phyloP scores from a whole-genome alignment of 148 eudicot genomes.

The Nyssa sinensis region DNA sequence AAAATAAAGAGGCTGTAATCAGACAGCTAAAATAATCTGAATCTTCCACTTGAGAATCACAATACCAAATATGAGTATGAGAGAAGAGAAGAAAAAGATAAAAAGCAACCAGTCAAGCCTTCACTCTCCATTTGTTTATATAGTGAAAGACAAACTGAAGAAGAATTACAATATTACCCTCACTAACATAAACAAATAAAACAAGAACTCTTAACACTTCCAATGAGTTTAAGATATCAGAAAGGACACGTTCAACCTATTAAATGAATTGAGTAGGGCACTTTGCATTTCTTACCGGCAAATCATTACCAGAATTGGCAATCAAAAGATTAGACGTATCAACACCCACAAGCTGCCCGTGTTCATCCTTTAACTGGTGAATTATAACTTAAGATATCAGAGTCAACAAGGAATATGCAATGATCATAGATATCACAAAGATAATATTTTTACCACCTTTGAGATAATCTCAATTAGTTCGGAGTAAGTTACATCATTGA shows the following conservation, averaged over 20 bases:
- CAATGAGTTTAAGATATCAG: neutral
- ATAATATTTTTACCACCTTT: conserved; percentile 49
- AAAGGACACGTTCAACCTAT: neutral
- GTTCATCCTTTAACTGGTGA: conserved; percentile 83
- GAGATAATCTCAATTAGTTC: conserved; percentile 76
- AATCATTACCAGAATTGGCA: conserved; percentile 96
- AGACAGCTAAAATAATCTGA: conserved; percentile 12
- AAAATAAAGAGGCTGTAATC: conserved; percentile 1
- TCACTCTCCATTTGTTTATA: too few relatives aligned
- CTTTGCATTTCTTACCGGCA: conserved; percentile 67
- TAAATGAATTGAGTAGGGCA: neutral
- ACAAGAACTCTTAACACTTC: too few relatives aligned
- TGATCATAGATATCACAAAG: neutral
- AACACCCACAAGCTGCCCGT: conserved; percentile 80
- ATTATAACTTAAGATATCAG: conserved; percentile 7
- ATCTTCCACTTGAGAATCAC: too few relatives aligned
- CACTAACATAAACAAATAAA: too few relatives aligned
- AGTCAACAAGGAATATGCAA: neutral
- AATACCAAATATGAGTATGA: too few relatives aligned
- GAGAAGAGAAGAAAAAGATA: too few relatives aligned
- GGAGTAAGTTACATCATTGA: conserved; percentile 82
- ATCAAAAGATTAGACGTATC: conserved; percentile 78
- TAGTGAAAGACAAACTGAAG: too few relatives aligned
- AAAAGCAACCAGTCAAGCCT: too few relatives aligned
- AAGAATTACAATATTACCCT: too few relatives aligned